Base-by-base conservation (phyloP, 495 filamentous ascomycete genomes). In the Haplographium delicatum region DNA sequence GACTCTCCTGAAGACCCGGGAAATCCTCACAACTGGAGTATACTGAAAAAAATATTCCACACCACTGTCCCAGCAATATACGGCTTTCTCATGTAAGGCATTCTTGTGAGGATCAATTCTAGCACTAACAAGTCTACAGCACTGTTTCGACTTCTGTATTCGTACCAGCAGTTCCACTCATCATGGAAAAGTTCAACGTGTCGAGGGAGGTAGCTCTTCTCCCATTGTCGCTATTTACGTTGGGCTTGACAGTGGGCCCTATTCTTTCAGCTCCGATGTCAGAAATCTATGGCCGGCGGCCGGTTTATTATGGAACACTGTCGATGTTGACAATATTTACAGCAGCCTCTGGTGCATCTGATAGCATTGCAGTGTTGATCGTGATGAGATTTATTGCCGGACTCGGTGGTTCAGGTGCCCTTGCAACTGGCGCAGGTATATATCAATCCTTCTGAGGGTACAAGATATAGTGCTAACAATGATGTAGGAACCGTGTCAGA, bases 191-290 rank as follows among this genome's bases (percentile, higher is more conserved):
- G 18, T 59, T 51, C 25, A 33, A 60, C 5, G 49, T 60, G 1
- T 26, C 20, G 1, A 13, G 53, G 28, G 49, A 48, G 18, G 37
- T 53, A 9, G 52, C 58, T 4, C 18, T 51, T 59, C n/a, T 72
- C 71, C 22, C 66, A 16, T 57, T 81, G 13, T 74, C 76, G 1
- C 54, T 86, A 49, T 93, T 91, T 63, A 70, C 91, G 9, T 70
- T 91, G 2, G 87, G 84, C 4, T 93, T 87, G 61, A 80, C 81
- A 50, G 52, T 79, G 39, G 77, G 76, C 0, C 80, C 80, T 1
- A 62, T 84, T 3, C 62, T 84, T 23, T 69, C 82, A 24, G 81
- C 76, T 2, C 84, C 84, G 0, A 64, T 86, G 1, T 78, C 73
- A 19, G 85, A 88, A 64, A 63, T 85, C 39, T 85, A 77, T 58